phyloP scores from a whole-genome alignment of 768 basidiomycete species.

The Hydnum rufescens region DNA sequence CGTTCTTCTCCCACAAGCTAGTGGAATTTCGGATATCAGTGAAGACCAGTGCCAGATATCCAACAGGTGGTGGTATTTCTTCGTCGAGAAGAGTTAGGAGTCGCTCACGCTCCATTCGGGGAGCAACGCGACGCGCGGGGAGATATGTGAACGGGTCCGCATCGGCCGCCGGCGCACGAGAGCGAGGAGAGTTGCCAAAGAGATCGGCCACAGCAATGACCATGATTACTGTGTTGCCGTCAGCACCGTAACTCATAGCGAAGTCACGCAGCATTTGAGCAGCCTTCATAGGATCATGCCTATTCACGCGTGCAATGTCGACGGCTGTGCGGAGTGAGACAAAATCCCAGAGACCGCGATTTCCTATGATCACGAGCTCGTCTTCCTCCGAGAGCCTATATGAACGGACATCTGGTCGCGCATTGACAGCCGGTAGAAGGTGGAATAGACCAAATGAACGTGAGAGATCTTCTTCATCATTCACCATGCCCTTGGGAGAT shows the following conservation, averaged over 20 bases:
- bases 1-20: slow-evolving; percentile 86
- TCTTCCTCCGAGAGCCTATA: slow-evolving; percentile 63
- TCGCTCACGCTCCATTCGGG: slow-evolving; percentile 29
- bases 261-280: slow-evolving; percentile 94
- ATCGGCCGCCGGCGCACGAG: slow-evolving; percentile 22
- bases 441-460: slow-evolving; percentile 87
- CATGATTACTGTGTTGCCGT: slow-evolving; percentile 95
- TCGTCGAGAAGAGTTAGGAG: slow-evolving; percentile 42
- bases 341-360: slow-evolving; percentile 82
- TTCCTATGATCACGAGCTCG: slow-evolving; percentile 92
- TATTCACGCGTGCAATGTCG: slow-evolving; percentile 66
- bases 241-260: slow-evolving; percentile 89
- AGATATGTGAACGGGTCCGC: slow-evolving; percentile 26
- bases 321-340: slow-evolving; percentile 91
- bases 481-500: slow-evolving; percentile 73
- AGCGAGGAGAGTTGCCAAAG: slow-evolving; percentile 25
- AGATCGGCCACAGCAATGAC: slow-evolving; percentile 70
- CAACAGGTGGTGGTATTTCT: slow-evolving; percentile 69
- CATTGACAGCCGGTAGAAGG: slow-evolving; percentile 75
- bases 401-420: slow-evolving; percentile 56
- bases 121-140: slow-evolving; percentile 13
- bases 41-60: slow-evolving; percentile 83
- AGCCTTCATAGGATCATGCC: slow-evolving; percentile 60
- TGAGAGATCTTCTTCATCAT: slow-evolving; percentile 82
- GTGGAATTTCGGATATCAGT: slow-evolving; percentile 98